Percentiles rank a stretch among this genome's conserved stretches.
These are phyloP conservation scores for Pelagophyceae sp. DNA, from an alignment of 352 stramenopile species.

Conservation along the genomic window DNA sequence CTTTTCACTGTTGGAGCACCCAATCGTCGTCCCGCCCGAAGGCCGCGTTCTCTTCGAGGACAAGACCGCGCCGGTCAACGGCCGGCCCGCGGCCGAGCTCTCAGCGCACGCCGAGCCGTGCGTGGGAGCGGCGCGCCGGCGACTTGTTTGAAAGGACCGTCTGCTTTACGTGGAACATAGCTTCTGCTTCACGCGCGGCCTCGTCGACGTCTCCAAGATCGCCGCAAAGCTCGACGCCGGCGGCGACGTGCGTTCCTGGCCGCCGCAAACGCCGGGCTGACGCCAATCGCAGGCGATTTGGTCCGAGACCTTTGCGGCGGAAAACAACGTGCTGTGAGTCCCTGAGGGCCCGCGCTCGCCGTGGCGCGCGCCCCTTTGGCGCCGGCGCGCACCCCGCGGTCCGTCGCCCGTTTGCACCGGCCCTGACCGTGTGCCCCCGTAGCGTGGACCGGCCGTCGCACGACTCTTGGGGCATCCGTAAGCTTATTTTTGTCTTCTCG, in stretches of 20 bases:
- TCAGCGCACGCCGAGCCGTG: not conserved
- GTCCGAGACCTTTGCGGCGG: conserved; percentile 50
- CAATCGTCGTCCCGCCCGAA: not conserved
- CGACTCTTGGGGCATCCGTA: conserved; percentile 94
- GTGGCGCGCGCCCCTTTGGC: too few species aligned
- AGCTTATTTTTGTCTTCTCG: conserved; percentile 94
- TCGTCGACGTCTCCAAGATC: not conserved
- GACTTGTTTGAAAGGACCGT: too few species aligned
- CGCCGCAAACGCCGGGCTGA: not conserved
- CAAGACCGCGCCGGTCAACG: not conserved
- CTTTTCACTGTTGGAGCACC: not conserved
- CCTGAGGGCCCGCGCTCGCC: too few species aligned
- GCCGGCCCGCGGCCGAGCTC: not conserved
- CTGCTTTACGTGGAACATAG: not conserved
- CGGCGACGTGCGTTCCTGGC: not conserved
- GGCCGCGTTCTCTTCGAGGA: not conserved
- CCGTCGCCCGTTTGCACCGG: too few species aligned
- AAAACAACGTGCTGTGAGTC: conserved; percentile 37
- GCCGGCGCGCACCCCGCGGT: too few species aligned
- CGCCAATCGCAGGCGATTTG: not conserved
- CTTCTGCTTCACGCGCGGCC: conserved; percentile 7
- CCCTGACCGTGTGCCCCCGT: too few species aligned
- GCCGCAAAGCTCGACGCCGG: not conserved
- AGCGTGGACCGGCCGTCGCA: conserved; percentile 85
- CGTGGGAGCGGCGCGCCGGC: too few species aligned